These are phyloP conservation scores for Teratosphaeria epicoccoides DNA, from an alignment of 2,329 filamentous ascomycete species.

Conservation along the genomic window DNA sequence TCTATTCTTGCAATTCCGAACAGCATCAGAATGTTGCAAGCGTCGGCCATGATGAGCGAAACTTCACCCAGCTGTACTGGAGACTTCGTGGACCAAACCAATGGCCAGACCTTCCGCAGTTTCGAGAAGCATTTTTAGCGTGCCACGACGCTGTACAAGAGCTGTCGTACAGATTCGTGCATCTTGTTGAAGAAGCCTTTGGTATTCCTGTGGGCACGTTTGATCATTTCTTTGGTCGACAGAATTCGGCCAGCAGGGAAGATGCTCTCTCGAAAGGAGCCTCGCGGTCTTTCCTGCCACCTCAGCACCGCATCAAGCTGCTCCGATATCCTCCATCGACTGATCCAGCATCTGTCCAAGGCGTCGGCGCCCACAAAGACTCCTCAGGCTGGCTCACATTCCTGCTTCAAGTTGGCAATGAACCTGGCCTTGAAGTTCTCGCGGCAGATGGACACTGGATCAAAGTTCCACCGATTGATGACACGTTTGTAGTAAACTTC, in stretches of 20 bases:
- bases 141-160: conserved; percentile 44
- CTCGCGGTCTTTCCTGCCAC: conserved; percentile 14
- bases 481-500: conserved; percentile 36
- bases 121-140: conserved; percentile 21
- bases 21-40: conserved; percentile 17
- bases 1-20: conserved; percentile 9
- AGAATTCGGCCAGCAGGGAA: conserved; percentile 14
- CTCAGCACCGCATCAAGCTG: conserved; percentile 50
- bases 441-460: conserved; percentile 34
- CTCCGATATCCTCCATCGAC: conserved; percentile 41
- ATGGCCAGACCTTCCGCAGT: conserved; percentile 27
- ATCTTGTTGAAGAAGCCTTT: conserved; percentile 47
- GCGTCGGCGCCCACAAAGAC: conserved; percentile 53
- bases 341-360: conserved; percentile 30
- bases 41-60: conserved; percentile 30
- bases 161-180: conserved; percentile 44
- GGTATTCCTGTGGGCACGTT: conserved; percentile 40
- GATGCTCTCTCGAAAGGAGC: too few relatives aligned
- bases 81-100: conserved; percentile 29
- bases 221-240: conserved; percentile 36
- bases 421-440: conserved; percentile 39
- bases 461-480: conserved; percentile 31
- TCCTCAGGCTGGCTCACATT: conserved; percentile 57
- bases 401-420: conserved; percentile 48
- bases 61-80: conserved; percentile 32